Conservation (phyloP, 2,329 filamentous ascomycete genomes). For the Dothidotthia symphoricarpi region DNA sequence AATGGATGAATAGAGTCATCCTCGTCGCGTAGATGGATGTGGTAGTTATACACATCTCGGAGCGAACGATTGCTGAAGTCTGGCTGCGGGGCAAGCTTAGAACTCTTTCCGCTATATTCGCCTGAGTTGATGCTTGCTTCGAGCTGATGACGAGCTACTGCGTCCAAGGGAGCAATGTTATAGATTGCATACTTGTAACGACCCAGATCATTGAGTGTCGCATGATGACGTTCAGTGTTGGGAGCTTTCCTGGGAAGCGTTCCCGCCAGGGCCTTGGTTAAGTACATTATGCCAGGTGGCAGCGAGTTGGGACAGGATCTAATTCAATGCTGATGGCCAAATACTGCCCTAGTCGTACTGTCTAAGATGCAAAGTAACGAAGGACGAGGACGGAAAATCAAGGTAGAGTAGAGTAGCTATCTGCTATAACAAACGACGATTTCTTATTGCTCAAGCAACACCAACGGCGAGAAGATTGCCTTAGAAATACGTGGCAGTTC, state of each 20-base stretch:
- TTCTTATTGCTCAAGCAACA: too few species aligned
- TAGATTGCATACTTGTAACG: background rate
- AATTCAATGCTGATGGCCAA: too few species aligned
- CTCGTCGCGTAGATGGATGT: conserved; percentile 2
- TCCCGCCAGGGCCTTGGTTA: background rate
- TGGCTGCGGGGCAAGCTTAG: conserved; percentile 1
- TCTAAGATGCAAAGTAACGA: too few species aligned
- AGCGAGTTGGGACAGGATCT: too few species aligned
- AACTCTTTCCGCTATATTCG: background rate
- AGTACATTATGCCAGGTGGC: too few species aligned
- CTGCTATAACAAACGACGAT: too few species aligned
- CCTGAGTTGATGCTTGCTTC: conserved; percentile 1
- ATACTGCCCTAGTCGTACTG: too few species aligned
- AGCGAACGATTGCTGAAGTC: conserved; percentile 2
- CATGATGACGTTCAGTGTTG: background rate
- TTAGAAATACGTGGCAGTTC: too few species aligned
- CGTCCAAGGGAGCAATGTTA: background rate
- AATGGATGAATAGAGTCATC: conserved; percentile 3
- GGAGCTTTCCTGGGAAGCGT: background rate
- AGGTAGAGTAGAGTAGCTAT: too few species aligned
- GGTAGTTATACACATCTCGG: conserved; percentile 4
- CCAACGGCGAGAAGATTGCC: too few species aligned
- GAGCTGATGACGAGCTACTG: background rate
- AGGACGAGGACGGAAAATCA: too few species aligned
- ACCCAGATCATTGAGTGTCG: background rate